Conservation (phyloP, 305 asterid genomes). For the Fraxinus paxiana region DNA sequence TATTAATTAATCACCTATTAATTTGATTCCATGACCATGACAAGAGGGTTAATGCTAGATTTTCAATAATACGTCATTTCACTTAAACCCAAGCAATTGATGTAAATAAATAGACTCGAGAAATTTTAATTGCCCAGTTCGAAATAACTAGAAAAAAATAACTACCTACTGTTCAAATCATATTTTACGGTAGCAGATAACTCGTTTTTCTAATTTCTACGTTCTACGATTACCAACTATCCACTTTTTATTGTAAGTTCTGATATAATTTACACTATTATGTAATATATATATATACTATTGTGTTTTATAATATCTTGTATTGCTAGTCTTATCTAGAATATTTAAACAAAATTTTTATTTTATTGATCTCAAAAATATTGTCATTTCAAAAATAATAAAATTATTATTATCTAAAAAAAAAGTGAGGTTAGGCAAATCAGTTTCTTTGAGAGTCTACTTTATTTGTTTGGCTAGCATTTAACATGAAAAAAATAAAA, state of each 20-base stretch:
- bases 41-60: not conserved
- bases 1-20: not conserved
- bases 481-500: not conserved
- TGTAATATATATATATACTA: not conserved
- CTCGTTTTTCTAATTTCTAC: not conserved
- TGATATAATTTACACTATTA: not conserved
- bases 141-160: not conserved
- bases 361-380: not conserved
- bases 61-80: not conserved
- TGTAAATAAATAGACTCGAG: not conserved
- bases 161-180: not conserved
- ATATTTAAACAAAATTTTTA: not conserved
- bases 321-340: not conserved
- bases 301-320: not conserved
- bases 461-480: not conserved
- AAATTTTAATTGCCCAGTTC: not conserved
- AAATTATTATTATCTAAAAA: not conserved
- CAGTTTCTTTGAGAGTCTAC: not conserved
- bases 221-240: not conserved
- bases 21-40: not conserved
- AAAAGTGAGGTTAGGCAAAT: not conserved
- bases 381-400: not conserved
- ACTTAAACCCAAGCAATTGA: not conserved
- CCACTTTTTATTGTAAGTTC: not conserved
- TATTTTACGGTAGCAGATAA: not conserved